Percentiles rank a stretch among this genome's conserved stretches.
These are phyloP conservation scores for Mycosphaerella sp. DNA, from an alignment of 2,329 filamentous ascomycete species.

Conservation along the genomic window DNA sequence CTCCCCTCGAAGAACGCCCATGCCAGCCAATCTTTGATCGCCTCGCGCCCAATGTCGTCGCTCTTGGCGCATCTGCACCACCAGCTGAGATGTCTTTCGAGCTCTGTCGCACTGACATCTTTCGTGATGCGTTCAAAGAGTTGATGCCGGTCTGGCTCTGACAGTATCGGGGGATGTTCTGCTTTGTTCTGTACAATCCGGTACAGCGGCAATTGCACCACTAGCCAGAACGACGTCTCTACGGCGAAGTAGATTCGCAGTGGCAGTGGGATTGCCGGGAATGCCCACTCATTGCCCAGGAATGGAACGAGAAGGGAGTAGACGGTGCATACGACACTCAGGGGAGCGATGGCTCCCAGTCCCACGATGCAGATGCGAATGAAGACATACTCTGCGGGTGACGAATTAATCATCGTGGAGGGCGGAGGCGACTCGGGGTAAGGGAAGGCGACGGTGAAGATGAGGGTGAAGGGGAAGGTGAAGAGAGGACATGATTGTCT, in stretches of 20 bases:
- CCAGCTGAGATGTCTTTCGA: constrained; percentile 51
- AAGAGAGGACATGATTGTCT: constrained; percentile 36
- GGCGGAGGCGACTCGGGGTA: constrained; percentile 47
- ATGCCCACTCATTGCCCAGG: neutral
- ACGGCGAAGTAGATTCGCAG: constrained; percentile 7
- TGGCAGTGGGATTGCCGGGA: constrained; percentile 7
- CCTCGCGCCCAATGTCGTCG: constrained; percentile 56
- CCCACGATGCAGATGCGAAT: constrained; percentile 17
- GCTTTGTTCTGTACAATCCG: constrained; percentile 47
- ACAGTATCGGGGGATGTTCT: constrained; percentile 43
- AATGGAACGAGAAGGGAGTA: neutral
- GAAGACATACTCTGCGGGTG: constrained; percentile 15
- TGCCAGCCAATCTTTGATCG: constrained; percentile 58
- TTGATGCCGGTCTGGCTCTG: constrained; percentile 44
- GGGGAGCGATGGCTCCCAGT: constrained; percentile 12
- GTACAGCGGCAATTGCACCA: constrained; percentile 41
- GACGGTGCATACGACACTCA: constrained; percentile 7
- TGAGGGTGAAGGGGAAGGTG: constrained; percentile 49
- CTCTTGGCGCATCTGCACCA: constrained; percentile 59
- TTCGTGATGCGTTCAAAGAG: constrained; percentile 53
- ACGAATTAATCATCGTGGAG: constrained; percentile 29
- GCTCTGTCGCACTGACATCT: constrained; percentile 44
- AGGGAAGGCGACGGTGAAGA: constrained; percentile 48
- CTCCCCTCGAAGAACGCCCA: constrained; percentile 61
- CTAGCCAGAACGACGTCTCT: constrained; percentile 12